Evolutionary conservation across 345 rosid species (phyloP).

Genomic region (Eucalyptus sp.): DNA sequence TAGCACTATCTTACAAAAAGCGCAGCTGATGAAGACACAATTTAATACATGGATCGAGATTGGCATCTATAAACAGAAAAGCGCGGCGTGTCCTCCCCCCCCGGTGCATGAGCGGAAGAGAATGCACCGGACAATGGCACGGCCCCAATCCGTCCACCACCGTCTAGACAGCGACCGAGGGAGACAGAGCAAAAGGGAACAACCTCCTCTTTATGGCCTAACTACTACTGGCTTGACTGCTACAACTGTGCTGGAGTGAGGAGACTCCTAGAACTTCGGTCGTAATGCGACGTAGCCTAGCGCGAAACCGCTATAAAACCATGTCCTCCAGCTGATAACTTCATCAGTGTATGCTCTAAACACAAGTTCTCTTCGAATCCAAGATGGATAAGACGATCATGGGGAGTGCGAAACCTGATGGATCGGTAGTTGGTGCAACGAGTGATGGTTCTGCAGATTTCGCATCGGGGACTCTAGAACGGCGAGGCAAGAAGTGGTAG

Average conservation of each 20-base stretch:
- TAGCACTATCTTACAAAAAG: neutral
- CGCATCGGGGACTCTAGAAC: neutral
- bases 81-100: neutral
- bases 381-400: neutral
- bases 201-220: neutral
- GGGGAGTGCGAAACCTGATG: neutral
- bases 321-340: neutral
- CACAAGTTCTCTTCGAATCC: neutral
- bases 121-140: neutral
- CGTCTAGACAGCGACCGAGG: neutral
- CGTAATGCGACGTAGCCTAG: neutral
- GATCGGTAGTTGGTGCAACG: neutral
- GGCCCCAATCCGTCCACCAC: neutral
- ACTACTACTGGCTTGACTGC: neutral
- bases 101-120: neutral
- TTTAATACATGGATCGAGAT: neutral
- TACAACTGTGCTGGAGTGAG: neutral
- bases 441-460: neutral
- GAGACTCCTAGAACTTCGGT: neutral
- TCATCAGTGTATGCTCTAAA: neutral
- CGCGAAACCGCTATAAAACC: neutral
- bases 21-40: neutral
- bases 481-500: slow-evolving; percentile 21
- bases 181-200: neutral
- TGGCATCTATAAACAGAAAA: neutral